These are phyloP conservation scores for Aspergillus nanangensis DNA, from an alignment of 495 filamentous ascomycete species.

Conservation along the genomic window DNA sequence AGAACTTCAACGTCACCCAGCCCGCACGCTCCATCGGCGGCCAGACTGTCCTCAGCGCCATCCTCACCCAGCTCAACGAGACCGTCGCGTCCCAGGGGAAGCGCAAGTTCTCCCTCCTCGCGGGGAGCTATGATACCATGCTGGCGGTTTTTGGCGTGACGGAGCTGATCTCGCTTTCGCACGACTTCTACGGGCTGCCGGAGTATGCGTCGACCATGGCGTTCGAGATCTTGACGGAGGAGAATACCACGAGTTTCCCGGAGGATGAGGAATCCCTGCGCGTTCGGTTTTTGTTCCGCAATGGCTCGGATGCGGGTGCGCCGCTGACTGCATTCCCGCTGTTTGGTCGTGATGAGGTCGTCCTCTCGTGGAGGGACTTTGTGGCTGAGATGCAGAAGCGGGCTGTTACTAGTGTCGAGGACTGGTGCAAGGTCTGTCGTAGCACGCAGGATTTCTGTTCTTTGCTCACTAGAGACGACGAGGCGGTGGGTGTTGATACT, in stretches of 20 bases:
- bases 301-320: conserved; percentile 39
- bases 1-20: conserved; percentile 23
- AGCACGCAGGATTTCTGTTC: conserved; percentile 30
- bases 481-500: background rate
- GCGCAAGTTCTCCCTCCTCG: conserved; percentile 37
- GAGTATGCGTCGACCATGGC: conserved; percentile 49
- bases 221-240: conserved; percentile 46
- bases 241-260: conserved; percentile 33
- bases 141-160: conserved; percentile 47
- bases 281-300: conserved; percentile 51
- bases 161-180: conserved; percentile 29
- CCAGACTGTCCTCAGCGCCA: conserved; percentile 8
- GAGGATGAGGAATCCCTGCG: conserved; percentile 18
- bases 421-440: conserved; percentile 45
- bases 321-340: conserved; percentile 35
- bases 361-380: conserved; percentile 41
- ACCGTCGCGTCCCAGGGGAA: conserved; percentile 34
- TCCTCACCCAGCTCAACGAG: conserved; percentile 39
- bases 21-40: conserved; percentile 31
- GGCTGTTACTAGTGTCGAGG: conserved; percentile 27
- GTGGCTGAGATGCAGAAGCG: conserved; percentile 28
- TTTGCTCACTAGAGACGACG: no score
- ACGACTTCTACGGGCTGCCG: conserved; percentile 42
- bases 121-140: conserved; percentile 46
- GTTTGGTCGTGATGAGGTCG: conserved; percentile 27